Base-by-base conservation (phyloP, 1,284 basidiomycete species). In the Pseudozyma hubeiensis region DNA sequence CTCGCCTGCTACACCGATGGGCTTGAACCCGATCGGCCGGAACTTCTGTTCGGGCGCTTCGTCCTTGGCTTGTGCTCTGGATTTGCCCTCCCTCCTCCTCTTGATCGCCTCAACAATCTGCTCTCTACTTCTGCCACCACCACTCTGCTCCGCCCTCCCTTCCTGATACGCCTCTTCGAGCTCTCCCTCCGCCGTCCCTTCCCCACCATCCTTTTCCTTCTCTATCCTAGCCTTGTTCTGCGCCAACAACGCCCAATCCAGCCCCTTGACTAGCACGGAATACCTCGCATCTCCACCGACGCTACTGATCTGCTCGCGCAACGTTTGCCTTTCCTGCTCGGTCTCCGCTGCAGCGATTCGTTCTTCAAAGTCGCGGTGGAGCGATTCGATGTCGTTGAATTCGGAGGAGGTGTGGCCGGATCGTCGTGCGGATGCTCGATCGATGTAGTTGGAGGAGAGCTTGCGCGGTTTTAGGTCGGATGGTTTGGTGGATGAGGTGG, bases 271-370 rank as follows among this genome's bases (percentile, higher is more conserved):
- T 5, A 94, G 89, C 48, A 94, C 89, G 4, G 91, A 90, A 83
- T 95, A 92, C 56, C 90, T 89, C 44, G 90, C 89, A 84, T 96
- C 93, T 37, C 93, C 93, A n/a, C 93, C 93, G 1, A 95, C 88
- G 83, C 93, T 93, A 47, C 87, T 87, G 46, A 93, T 88, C 81
- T 93, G 89, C 61, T 90, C 88, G 56, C 93, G 92, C 16, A 94
- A 86, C 16, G 14, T 35, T 48, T 54, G 30, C 9, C 89, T 74
- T 68, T 91, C 91, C 39, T 86, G 87, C 45, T 88, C 86, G 68
- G 87, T 89, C 79, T 91, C 89, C 50, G 88, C 88, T 16, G 58
- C 61, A 7, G 62, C 62, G 10, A 70, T 53, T 41, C 88, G 88
- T 64, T 87, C 88, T 84, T 94, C 90, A 74, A 94, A 93, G 57